Evolutionary conservation across 345 rosid genomes (phyloP), one percentile per base, ranked within the genome.

Genomic region (Rhodamnia argentea): DNA sequence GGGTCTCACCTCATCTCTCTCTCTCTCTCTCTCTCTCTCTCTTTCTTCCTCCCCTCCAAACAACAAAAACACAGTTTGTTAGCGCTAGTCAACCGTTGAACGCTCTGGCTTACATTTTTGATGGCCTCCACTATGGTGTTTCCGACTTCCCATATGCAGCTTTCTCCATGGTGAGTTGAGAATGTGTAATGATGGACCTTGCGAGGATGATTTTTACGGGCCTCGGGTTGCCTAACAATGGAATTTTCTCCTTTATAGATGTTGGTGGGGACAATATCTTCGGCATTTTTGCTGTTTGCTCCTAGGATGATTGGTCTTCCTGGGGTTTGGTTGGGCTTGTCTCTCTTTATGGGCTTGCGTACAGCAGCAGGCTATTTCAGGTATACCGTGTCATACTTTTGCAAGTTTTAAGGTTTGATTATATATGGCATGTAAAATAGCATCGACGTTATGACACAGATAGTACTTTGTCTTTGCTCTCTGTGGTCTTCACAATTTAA

Each of bases 141-240:
- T 97, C 98, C 1, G 99, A 97, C 92, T 97, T 97, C 88, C 90
- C 92, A 26, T 97, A 95, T 83, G 97, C 99, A 85, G 99, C 99
- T 52, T 85, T 84, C 52, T 95, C 99, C 57, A 97, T 94, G 99
- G 96, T 95, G 88, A 88, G 88, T 70, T 70, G 78, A 70, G 47
- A 32, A 70, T 18, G 78, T 70, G 78, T 32, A 70, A 32, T 13
- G 47, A 70, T 16, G 32, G 78, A 64, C 76, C 24, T 29, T 64
- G 44, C 1, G 6, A 70, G 47, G 13, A 70, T 70, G 78, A 70
- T 32, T 70, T 64, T 32, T 32, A 70, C 2, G 32, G 78, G 78
- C 78, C 78, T 70, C 5, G 23, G 24, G 47, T 64, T 64, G 44
- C 78, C 78, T 70, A 70, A 70, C 78, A 16, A 70, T 0, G 24